Evolutionary conservation across 2,329 filamentous ascomycete species (phyloP), one percentile per base, ranked within the genome.

Genomic region (Talaromyces sp.): DNA sequence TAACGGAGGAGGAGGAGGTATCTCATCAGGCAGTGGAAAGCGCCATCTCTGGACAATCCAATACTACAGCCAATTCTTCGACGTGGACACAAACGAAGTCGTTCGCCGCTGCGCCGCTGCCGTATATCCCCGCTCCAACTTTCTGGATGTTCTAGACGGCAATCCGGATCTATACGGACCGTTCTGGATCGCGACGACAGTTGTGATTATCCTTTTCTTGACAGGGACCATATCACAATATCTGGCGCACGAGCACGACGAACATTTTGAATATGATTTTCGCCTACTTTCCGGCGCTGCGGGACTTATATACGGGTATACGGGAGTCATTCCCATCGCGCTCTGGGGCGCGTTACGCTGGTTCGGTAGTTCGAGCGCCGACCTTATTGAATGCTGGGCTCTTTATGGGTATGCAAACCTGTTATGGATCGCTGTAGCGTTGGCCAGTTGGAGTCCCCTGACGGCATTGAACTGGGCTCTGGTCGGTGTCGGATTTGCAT

Each of bases 21-120:
- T 52, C n/a, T 28, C 63, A 66, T 73, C 45, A n/a, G 37, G 36
- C 59, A 70, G 70, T 55, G 71, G 69, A 61, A 97, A 97, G 77
- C 89, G 89, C 69, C 91, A 88, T 78, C 88, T 97, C 63, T 99
- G 94, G 94, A 86, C 86, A 46, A 80, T 97, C 62, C 85, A 86
- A 59, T 99, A 96, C 80, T 99, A 99, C 78, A 86, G 91, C 57
- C 94, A 96, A 77, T 97, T 94, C 84, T 99, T 99, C 78, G 94
- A 99, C 71, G 93, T 99, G 63, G 94, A 99, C 77, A 97, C 94
- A 1, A 87, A 84, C 60, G 89, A 94, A 55, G 92, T 99, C 19
- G 78, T 97, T 57, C 82, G 87, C 68, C 89, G 94, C 64, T 97
- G 94, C 76, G 87, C 86, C 74, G 88, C 91, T 1, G 87, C 93